Base-by-base conservation (phyloP, 495 filamentous ascomycete genomes). In the Neurospora sp. region DNA sequence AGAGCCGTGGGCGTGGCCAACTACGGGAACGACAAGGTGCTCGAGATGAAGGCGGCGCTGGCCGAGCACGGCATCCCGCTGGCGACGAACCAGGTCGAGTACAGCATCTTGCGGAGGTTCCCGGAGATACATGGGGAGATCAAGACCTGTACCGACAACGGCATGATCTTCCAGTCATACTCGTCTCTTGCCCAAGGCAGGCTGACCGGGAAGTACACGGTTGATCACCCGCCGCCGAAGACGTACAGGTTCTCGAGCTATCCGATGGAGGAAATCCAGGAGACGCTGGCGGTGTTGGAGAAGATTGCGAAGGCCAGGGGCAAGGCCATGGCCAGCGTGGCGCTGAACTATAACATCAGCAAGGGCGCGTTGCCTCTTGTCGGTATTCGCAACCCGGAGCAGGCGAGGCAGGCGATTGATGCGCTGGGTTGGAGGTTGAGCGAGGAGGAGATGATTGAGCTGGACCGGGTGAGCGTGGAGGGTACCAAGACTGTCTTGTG, bases 1-100 rank as follows among this genome's bases (percentile, higher is more conserved):
- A 78, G 77, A 35, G 75, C 79, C 0, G 79, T 85, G 0, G 83
- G 82, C 9, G 84, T 85, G 3, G 81, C 83, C 46, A 85, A 85
- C 74, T 84, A 85, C 73, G 74, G 73, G 73, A 77, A 74, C 11
- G 73, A 83, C 3, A 84, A 85, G 62, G 81, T 85, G 81, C 72
- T 84, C 27, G 73, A 80, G 71, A 83, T 85, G 39, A 41, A 46
- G 39, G 69, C 40, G 18, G 72, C 38, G 16, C 69, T 74, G 31
- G 69, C 14, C 7, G 69, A 70, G 39, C 35, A 71, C 59, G 5
- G 20, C 31, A 71, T 74, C 31, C 72, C 72, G 27, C 69, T 74
- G 20, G 69, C 72, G 6, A 69, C 62, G 11, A 74, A 74, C 72
- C 72, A 74, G 39, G 70, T 69, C 44, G 72, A 74, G 44, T 74